Evolutionary conservation across 768 basidiomycete genomes (phyloP), one percentile per base, ranked within the genome.

Genomic region (Stropharia rugosoannulata): DNA sequence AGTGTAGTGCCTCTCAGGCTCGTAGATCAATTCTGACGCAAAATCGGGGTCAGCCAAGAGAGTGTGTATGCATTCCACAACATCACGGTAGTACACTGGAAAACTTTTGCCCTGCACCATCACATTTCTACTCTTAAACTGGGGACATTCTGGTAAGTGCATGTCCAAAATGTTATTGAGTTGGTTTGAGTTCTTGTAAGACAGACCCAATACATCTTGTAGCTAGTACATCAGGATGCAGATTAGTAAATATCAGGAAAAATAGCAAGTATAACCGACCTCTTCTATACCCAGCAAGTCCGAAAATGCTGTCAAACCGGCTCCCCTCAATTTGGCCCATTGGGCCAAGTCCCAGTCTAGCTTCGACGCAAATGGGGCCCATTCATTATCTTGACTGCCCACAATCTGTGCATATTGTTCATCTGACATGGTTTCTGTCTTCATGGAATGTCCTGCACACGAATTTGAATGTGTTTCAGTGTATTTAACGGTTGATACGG

Each of bases 301-400:
- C 0, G 69, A 54, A n/a, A 78, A 61, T 3, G 75, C 73, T 0
- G 73, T 74, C 0, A 74, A 74, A 9, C 72, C 63, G 0, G 68
- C 62, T 0, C 73, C 73, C 0, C 66, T 52, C 1, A 70, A 49
- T 54, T 76, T 78, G 1, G 74, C 75, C 75, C 77, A 77, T 12
- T 55, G 46, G 0, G 71, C 75, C 40, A 77, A 38, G 50, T 73
- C 72, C 74, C 73, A 79, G 36, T 77, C 74, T 2, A 74, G 37
- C 35, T 68, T 39, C 0, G 71, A 72, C 0, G 12, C 8, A 59
- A 78, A 78, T 0, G 72, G 76, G 12, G 71, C 67, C 43, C 56
- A 68, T 0, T 16, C 40, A 49, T 66, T 69, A 1, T 37, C 18
- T 3, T 50, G 12, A 3, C 47, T 16, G 4, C 40, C 12, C 10